Evolutionary conservation across 805 yeast species (phyloP).

Genomic region (Ascoidea tarda): DNA sequence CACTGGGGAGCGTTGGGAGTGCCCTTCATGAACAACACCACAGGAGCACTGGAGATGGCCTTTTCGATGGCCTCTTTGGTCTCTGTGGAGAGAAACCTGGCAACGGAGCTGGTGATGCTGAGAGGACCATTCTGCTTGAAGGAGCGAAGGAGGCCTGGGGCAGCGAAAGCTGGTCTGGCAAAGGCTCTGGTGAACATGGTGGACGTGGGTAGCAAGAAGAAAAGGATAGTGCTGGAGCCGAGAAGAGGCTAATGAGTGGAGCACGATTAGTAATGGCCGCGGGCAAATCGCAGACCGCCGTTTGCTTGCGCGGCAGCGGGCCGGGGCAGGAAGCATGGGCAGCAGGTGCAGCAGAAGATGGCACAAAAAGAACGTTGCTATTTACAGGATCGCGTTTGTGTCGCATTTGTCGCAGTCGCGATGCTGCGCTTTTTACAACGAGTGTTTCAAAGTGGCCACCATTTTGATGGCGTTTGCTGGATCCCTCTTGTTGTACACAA

Average conservation of each 20-base stretch:
- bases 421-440: not conserved
- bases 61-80: slow-evolving; percentile 72
- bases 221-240: not conserved
- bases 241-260: no score
- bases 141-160: no score
- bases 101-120: no score
- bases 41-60: slow-evolving; percentile 84
- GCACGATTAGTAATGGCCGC: no score
- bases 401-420: no score
- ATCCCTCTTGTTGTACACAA: slow-evolving; percentile 79
- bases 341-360: no score
- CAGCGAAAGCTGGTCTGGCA: not conserved
- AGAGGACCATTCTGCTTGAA: not conserved
- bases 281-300: no score
- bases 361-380: no score
- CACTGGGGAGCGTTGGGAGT: slow-evolving; percentile 97
- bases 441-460: slow-evolving; percentile 25
- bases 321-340: no score
- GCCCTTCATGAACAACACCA: slow-evolving; percentile 96
- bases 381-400: no score
- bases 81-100: slow-evolving; percentile 55
- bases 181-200: not conserved
- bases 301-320: no score
- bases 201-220: not conserved
- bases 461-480: slow-evolving; percentile 64